A percentile compares a stretch with the other conserved stretches of the same genome.
phyloP scores from a whole-genome alignment of 495 filamentous ascomycete species.

The Xylaria acuta region DNA sequence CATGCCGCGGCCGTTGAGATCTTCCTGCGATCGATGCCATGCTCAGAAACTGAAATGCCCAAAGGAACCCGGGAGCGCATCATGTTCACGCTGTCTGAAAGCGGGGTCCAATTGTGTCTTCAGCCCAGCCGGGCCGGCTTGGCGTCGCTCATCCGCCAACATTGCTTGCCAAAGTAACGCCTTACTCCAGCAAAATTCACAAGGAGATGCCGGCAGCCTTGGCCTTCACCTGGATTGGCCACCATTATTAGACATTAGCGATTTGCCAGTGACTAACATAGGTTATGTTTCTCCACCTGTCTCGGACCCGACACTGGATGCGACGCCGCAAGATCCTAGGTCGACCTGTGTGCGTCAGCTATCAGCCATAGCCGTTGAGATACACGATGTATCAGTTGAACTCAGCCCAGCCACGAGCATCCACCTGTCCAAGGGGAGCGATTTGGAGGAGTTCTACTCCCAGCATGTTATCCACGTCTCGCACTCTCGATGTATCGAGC shows the following conservation, averaged over 20 bases:
- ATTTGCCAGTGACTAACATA: slow-evolving; percentile 10
- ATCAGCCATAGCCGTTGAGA: slow-evolving; percentile 32
- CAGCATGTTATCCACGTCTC: slow-evolving; percentile 23
- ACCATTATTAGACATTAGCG: slow-evolving; percentile 24
- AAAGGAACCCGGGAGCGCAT: slow-evolving; percentile 35
- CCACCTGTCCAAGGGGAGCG: slow-evolving; percentile 28
- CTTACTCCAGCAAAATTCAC: not conserved
- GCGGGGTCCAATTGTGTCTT: slow-evolving; percentile 42
- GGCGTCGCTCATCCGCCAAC: slow-evolving; percentile 28
- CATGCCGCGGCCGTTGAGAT: slow-evolving; percentile 39
- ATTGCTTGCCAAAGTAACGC: slow-evolving; percentile 4
- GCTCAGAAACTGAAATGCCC: slow-evolving; percentile 49
- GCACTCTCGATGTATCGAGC: slow-evolving; percentile 30
- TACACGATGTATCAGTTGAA: slow-evolving; percentile 28
- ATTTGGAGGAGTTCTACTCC: slow-evolving; percentile 25
- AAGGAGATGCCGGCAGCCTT: slow-evolving; percentile 18
- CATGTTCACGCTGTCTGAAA: slow-evolving; percentile 45
- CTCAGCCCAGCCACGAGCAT: slow-evolving; percentile 23
- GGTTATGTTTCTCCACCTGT: slow-evolving; percentile 14
- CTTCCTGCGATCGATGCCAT: slow-evolving; percentile 49
- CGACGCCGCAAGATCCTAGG: slow-evolving; percentile 28
- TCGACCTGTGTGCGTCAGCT: slow-evolving; percentile 30
- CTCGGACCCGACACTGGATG: slow-evolving; percentile 23
- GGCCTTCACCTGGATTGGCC: slow-evolving; percentile 32
- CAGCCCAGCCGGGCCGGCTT: slow-evolving; percentile 43